phyloP scores from a whole-genome alignment of 2,329 filamentous ascomycete genomes.

The Helicocarpus griseus region DNA sequence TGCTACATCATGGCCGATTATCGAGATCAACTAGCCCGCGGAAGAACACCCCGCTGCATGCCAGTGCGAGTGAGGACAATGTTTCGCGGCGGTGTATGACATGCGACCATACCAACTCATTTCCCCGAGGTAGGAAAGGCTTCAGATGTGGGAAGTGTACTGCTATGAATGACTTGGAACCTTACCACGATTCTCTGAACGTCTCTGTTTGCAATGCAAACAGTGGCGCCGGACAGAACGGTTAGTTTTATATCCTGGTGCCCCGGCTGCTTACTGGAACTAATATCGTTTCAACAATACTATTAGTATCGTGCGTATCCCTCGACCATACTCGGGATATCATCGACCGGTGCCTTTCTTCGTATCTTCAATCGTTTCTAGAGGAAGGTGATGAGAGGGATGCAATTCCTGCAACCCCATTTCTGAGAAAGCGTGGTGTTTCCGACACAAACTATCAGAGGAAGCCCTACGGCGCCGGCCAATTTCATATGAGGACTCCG shows the following conservation, averaged over 20 bases:
- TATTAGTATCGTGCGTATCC: slow-evolving; percentile 37
- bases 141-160: slow-evolving; percentile 79
- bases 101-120: slow-evolving; percentile 69
- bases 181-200: slow-evolving; percentile 21
- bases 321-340: slow-evolving; percentile 50
- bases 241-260: not conserved
- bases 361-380: slow-evolving; percentile 39
- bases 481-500: not conserved
- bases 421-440: slow-evolving; percentile 14
- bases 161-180: slow-evolving; percentile 70
- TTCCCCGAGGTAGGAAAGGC: slow-evolving; percentile 61
- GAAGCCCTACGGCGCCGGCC: not conserved
- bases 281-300: slow-evolving; percentile 14
- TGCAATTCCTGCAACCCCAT: slow-evolving; percentile 10
- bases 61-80: slow-evolving; percentile 48
- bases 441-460: slow-evolving; percentile 10
- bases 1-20: not conserved
- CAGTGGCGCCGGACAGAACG: not conserved
- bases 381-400: slow-evolving; percentile 15
- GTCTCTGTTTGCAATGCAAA: not conserved
- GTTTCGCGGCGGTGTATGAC: slow-evolving; percentile 72
- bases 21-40: slow-evolving; percentile 28
- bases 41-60: slow-evolving; percentile 23
- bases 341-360: slow-evolving; percentile 44
- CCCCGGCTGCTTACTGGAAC: not conserved